Percentiles rank a stretch among this genome's conserved stretches.
These are phyloP conservation scores for Eucalyptus grandis DNA, from an alignment of 345 rosid genomes.

Conservation along the genomic window DNA sequence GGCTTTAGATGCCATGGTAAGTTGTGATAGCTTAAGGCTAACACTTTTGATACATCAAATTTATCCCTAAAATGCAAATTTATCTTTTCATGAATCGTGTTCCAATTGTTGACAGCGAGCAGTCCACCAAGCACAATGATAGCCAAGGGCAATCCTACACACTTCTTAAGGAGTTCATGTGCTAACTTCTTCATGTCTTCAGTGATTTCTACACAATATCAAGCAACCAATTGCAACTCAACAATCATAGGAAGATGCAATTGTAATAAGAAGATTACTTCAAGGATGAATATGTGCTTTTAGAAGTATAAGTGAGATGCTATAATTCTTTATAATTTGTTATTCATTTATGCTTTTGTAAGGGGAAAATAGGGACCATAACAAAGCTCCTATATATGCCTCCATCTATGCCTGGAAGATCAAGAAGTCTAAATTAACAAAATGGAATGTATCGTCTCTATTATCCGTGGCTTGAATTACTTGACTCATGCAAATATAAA, in stretches of 20 bases:
- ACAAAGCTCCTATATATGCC: too few relatives aligned
- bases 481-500: neutral
- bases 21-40: slow-evolving; percentile 12
- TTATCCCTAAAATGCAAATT: neutral
- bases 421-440: too few relatives aligned
- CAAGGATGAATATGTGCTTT: accelerated
- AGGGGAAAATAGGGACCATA: too few relatives aligned
- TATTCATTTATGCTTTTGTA: too few relatives aligned
- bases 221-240: neutral
- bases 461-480: too few relatives aligned
- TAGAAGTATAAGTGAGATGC: too few relatives aligned
- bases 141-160: slow-evolving; percentile 22
- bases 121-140: slow-evolving; percentile 23
- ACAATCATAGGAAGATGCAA: neutral
- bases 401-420: too few relatives aligned
- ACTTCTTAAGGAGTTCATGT: slow-evolving; percentile 10
- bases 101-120: slow-evolving; percentile 3
- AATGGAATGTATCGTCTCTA: too few relatives aligned
- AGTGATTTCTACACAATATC: neutral
- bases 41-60: neutral
- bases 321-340: too few relatives aligned
- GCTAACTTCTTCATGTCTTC: slow-evolving; percentile 5
- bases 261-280: neutral
- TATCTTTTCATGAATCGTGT: neutral
- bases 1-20: slow-evolving; percentile 12